Base-by-base conservation (phyloP, 2,329 filamentous ascomycete species). In the Trichoderma polysporum region DNA sequence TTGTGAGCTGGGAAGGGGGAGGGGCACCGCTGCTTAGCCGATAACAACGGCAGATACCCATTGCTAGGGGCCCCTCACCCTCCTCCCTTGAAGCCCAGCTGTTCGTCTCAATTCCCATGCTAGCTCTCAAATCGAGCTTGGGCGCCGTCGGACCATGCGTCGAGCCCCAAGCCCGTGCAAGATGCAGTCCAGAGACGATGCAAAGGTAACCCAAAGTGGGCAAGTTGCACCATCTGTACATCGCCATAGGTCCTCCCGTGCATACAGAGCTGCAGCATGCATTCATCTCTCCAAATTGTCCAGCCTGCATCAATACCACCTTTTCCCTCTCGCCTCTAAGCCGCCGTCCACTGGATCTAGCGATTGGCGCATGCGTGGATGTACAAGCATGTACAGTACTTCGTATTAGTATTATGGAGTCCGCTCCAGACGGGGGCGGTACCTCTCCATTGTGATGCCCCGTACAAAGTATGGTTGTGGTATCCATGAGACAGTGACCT, bases 1-100 rank as follows among this genome's bases (percentile, higher is more conserved):
- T 47, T n/a, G 39, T 4, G 6, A 31, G 56, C 56, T 59, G 22
- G 22, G 25, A n/a, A 50, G 19, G 31, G 31, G n/a, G n/a, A 25
- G 39, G 37, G 56, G 39, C 12, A 25, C 12, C 27, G 56, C 56
- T 59, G 60, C 49, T 63, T 63, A 63, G 35, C 60, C 60, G 60
- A 63, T 50, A 17, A 45, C 50, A 63, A n/a, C 37, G 37, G 37
- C 60, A 63, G 60, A 54, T 54, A 25, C 37, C 45, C 49, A 39
- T 63, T 41, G 27, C 35, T 33, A 53, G 35, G n/a, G 22, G n/a
- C 37, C 54, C n/a, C 29, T n/a, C 19, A 17, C 27, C 41, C 29
- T 25, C 9, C n/a, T 41, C 33, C 35, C 49, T 53, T 13, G n/a
- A 25, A 35, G 60, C 47, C 60, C 37, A 35, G 37, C 60, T 63